Evolutionary conservation across 352 stramenopile species (phyloP).

Genomic region (Phytophthora pseudosyringae): DNA sequence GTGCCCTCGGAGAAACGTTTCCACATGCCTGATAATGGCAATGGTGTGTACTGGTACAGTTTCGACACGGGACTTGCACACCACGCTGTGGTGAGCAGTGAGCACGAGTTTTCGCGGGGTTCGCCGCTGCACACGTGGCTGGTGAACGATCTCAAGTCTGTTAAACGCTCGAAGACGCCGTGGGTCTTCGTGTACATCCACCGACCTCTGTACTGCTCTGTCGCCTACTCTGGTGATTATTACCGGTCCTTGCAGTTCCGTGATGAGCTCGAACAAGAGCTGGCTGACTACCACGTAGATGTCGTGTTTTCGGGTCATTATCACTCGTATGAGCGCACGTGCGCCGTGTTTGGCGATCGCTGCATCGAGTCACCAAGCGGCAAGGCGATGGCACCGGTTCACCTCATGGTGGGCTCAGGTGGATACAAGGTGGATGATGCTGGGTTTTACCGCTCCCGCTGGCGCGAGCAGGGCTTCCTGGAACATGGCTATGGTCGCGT

Average conservation of each 20-base stretch:
- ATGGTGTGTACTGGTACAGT: conserved; percentile 70
- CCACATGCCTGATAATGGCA: conserved; percentile 70
- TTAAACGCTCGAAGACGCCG: conserved; percentile 58
- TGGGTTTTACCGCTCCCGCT: conserved; percentile 45
- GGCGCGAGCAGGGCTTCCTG: conserved; percentile 43
- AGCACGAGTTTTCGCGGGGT: conserved; percentile 58
- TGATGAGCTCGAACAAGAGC: conserved; percentile 50
- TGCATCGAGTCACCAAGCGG: conserved; percentile 41
- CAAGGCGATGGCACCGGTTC: conserved; percentile 54
- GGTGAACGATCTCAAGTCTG: conserved; percentile 49
- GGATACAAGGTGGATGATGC: conserved; percentile 47
- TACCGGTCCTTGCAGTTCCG: conserved; percentile 49
- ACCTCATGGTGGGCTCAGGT: conserved; percentile 62
- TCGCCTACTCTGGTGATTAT: conserved; percentile 47
- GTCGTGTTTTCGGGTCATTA: conserved; percentile 67
- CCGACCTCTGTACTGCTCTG: conserved; percentile 65
- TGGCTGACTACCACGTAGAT: conserved; percentile 61
- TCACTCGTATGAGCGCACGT: conserved; percentile 72
- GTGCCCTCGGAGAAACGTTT: conserved; percentile 79
- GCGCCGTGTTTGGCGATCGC: conserved; percentile 56
- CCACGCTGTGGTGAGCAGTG: conserved; percentile 57
- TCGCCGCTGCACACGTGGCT: conserved; percentile 62
- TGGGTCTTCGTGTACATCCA: conserved; percentile 74
- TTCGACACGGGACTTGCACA: conserved; percentile 59
- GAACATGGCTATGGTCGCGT: conserved; percentile 60